Evolutionary conservation across 164 flowering plant genomes (phyloP).

Genomic region (Sedum album): DNA sequence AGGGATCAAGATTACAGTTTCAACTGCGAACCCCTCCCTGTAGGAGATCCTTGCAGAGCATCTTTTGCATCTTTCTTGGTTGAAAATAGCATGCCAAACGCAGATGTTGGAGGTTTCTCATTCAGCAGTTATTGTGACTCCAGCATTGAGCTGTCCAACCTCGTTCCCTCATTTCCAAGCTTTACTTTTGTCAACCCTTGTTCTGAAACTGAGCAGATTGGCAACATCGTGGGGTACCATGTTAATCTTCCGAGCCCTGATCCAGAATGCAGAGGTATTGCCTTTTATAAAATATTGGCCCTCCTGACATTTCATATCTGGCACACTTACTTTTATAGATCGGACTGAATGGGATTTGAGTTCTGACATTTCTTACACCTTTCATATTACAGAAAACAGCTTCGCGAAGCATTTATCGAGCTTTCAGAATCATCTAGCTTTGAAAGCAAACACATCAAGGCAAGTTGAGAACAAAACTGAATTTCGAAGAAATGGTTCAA

Average conservation of each 20-base stretch:
- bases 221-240: slow-evolving; percentile 14
- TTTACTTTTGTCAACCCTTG: slow-evolving; percentile 59
- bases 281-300: neutral
- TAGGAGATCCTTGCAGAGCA: slow-evolving; percentile 45
- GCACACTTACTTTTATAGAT: neutral
- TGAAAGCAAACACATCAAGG: slow-evolving; percentile 6
- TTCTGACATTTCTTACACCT: neutral
- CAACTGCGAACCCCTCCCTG: slow-evolving; percentile 27
- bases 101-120: slow-evolving; percentile 44
- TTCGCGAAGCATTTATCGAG: slow-evolving; percentile 25
- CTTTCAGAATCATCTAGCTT: slow-evolving; percentile 20
- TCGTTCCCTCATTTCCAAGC: slow-evolving; percentile 60
- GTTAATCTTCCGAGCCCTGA: slow-evolving; percentile 17
- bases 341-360: neutral
- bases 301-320: neutral
- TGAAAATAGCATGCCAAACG: slow-evolving; percentile 27
- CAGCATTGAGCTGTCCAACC: slow-evolving; percentile 34
- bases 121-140: slow-evolving; percentile 36
- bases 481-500: slow-evolving; percentile 26
- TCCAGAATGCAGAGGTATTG: slow-evolving; percentile 36
- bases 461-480: slow-evolving; percentile 22
- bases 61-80: slow-evolving; percentile 62
- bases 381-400: slow-evolving; percentile 26
- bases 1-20: slow-evolving; percentile 54
- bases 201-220: slow-evolving; percentile 23